phyloP scores from a whole-genome alignment of 2,329 filamentous ascomycete species.

The Bipolaris gigantea region DNA sequence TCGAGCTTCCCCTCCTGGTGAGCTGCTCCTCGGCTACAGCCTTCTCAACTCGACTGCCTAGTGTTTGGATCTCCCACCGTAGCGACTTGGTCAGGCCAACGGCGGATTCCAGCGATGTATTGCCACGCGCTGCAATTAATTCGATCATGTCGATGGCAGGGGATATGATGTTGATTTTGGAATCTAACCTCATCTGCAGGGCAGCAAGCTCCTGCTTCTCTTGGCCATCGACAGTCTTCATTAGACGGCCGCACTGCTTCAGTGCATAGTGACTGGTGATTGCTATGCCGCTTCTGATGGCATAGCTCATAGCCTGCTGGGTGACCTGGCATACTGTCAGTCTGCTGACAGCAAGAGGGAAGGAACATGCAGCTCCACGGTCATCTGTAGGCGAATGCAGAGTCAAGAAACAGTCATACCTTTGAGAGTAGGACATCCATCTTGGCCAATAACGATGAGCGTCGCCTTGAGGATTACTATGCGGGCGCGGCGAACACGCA shows the following conservation, averaged over 20 bases:
- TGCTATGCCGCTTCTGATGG: slow-evolving; percentile 80
- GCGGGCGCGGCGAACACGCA: not conserved
- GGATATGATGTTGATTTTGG: slow-evolving; percentile 89
- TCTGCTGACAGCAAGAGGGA: not conserved
- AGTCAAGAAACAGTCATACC: slow-evolving; percentile 45
- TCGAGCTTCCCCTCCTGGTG: slow-evolving; percentile 48
- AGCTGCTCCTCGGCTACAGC: slow-evolving; percentile 67
- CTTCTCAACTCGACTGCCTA: slow-evolving; percentile 74
- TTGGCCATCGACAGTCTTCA: slow-evolving; percentile 72
- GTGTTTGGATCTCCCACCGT: slow-evolving; percentile 76
- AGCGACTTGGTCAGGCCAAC: slow-evolving; percentile 80
- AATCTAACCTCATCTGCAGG: slow-evolving; percentile 74
- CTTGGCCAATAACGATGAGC: slow-evolving; percentile 28
- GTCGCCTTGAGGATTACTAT: slow-evolving; percentile 2
- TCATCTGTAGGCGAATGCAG: slow-evolving; percentile 1
- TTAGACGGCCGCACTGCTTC: slow-evolving; percentile 73
- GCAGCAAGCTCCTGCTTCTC: slow-evolving; percentile 70
- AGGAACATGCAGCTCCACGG: not conserved
- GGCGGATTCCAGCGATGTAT: slow-evolving; percentile 81
- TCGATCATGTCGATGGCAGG: slow-evolving; percentile 92
- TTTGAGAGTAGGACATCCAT: slow-evolving; percentile 74
- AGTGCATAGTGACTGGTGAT: slow-evolving; percentile 86
- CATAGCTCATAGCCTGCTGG: slow-evolving; percentile 87
- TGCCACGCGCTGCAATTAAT: slow-evolving; percentile 77
- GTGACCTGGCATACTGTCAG: slow-evolving; percentile 56